phyloP scores from a whole-genome alignment of 2,329 filamentous ascomycete species.

The Coleophoma eucalyptorum region DNA sequence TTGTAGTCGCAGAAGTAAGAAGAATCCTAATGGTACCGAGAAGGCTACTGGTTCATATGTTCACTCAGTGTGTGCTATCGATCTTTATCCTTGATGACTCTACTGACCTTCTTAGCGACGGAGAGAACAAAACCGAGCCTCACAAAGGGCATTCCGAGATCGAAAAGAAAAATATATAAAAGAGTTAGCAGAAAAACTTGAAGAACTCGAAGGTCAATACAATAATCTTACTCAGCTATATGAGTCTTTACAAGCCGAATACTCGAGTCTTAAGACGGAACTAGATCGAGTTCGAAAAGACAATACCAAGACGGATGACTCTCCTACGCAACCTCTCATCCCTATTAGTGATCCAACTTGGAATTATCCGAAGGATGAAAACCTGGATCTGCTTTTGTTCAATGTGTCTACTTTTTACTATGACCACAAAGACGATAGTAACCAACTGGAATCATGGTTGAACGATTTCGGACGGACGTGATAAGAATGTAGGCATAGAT shows the following conservation, averaged over 20 bases:
- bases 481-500: background rate
- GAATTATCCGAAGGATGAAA: conserved; percentile 18
- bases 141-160: conserved; percentile 57
- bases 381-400: conserved; percentile 24
- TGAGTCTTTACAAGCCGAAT: conserved; percentile 39
- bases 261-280: conserved; percentile 25
- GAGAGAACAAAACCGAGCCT: conserved; percentile 56
- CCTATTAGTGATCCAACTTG: conserved; percentile 11
- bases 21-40: conserved; percentile 17
- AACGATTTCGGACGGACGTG: background rate
- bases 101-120: conserved; percentile 38
- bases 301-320: conserved; percentile 5
- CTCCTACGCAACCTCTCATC: conserved; percentile 9
- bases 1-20: conserved; percentile 25
- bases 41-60: conserved; percentile 27
- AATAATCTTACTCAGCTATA: conserved; percentile 52
- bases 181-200: conserved; percentile 55
- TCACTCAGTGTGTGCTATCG: conserved; percentile 22
- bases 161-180: conserved; percentile 62
- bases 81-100: background rate
- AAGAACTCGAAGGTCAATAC: conserved; percentile 50
- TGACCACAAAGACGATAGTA: conserved; percentile 20
- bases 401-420: conserved; percentile 27
- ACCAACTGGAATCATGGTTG: background rate
- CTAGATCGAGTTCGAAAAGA: conserved; percentile 23